Evolutionary conservation across 1,139 yeast genomes (phyloP).

Genomic region (Pichia cactophila): DNA sequence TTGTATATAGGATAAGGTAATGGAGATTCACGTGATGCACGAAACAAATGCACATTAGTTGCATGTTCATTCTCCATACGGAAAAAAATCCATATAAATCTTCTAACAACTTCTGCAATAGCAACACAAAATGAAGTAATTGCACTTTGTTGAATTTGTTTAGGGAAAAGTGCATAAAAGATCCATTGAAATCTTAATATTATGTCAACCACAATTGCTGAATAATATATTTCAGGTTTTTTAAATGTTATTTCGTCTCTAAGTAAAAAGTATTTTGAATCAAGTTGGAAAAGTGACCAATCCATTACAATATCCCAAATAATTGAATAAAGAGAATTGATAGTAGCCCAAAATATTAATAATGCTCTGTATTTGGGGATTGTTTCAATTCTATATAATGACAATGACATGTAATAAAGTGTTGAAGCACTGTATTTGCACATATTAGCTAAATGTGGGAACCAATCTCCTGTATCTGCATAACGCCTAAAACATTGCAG

Average conservation of each 20-base stretch:
- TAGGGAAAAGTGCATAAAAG: constrained; percentile 65
- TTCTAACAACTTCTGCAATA: constrained; percentile 67
- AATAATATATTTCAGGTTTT: constrained; percentile 56
- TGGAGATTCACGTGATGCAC: constrained; percentile 83
- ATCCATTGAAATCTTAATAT: constrained; percentile 84
- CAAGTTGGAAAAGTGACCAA: constrained; percentile 77
- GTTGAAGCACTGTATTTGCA: constrained; percentile 63
- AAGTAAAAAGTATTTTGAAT: constrained; percentile 50
- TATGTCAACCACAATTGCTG: constrained; percentile 67
- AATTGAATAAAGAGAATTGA: constrained; percentile 64
- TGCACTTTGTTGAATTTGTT: constrained; percentile 81
- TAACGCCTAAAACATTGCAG: constrained; percentile 88
- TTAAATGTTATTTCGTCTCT: constrained; percentile 66
- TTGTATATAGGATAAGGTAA: constrained; percentile 58
- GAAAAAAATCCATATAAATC: constrained; percentile 84
- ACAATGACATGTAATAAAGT: constrained; percentile 63
- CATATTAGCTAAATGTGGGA: constrained; percentile 95
- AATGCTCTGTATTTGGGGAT: constrained; percentile 39
- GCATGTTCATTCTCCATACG: constrained; percentile 96
- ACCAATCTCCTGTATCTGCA: constrained; percentile 89
- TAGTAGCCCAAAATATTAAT: constrained; percentile 64
- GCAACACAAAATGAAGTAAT: constrained; percentile 82
- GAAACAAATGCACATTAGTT: constrained; percentile 72
- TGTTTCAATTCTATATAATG: constrained; percentile 67
- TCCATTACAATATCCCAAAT: constrained; percentile 94